phyloP scores from a whole-genome alignment of 78 protist species.

The Dictyostelium brefeldianum region DNA sequence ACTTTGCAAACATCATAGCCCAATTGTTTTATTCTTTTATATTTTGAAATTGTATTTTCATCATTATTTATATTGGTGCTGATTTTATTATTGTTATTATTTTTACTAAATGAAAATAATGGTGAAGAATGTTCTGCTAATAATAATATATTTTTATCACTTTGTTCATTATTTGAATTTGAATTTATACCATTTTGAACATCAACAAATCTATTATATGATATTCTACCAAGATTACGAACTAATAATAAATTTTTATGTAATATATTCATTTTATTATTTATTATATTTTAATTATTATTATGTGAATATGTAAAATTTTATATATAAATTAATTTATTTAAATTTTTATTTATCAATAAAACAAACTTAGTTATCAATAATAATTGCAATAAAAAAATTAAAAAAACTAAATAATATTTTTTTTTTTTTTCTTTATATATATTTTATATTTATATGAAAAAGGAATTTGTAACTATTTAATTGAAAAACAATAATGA shows the following conservation, averaged over 20 bases:
- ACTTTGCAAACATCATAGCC: slow-evolving; percentile 40
- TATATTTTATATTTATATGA: too few species aligned
- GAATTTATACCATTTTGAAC: slow-evolving; percentile 11
- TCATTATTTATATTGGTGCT: not conserved
- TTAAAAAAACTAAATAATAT: too few species aligned
- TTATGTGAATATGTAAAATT: too few species aligned
- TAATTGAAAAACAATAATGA: too few species aligned
- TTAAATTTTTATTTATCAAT: too few species aligned
- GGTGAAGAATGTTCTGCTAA: slow-evolving; percentile 60
- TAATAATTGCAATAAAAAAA: too few species aligned
- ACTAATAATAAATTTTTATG: not conserved
- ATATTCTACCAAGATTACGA: slow-evolving; percentile 65
- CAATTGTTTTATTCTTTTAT: not conserved
- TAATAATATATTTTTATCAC: slow-evolving; percentile 18
- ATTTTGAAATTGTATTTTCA: not conserved
- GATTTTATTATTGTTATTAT: not conserved
- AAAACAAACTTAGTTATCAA: too few species aligned
- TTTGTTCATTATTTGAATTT: not conserved
- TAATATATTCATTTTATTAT: not conserved
- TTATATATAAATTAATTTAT: too few species aligned
- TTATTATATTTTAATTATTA: not conserved
- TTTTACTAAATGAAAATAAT: not conserved
- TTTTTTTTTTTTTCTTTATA: too few species aligned
- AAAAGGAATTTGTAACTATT: too few species aligned
- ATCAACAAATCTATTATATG: slow-evolving; percentile 36